Evolutionary conservation across 2,329 filamentous ascomycete genomes (phyloP).

Genomic region (Endocalyx cinctus): DNA sequence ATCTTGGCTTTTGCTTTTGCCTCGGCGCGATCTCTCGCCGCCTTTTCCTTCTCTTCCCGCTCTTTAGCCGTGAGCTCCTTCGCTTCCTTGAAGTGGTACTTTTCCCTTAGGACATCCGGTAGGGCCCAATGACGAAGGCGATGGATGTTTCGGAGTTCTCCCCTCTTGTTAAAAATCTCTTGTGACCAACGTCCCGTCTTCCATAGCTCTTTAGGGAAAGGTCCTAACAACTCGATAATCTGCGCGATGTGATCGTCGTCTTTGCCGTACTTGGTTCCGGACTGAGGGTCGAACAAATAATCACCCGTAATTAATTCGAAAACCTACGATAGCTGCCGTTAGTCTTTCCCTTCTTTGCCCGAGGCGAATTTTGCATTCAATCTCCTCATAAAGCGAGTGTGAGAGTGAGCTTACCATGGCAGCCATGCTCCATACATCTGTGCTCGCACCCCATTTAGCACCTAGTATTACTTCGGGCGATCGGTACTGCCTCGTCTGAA

Average conservation of each 20-base stretch:
- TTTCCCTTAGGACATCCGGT: conserved; percentile 87
- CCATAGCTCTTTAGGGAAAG: conserved; percentile 88
- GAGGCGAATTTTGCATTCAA: background rate
- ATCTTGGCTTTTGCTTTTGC: conserved; percentile 52
- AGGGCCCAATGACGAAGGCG: conserved; percentile 93
- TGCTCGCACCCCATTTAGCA: conserved; percentile 98
- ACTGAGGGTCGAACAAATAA: conserved; percentile 97
- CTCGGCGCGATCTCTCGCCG: conserved; percentile 50
- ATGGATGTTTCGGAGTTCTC: conserved; percentile 95
- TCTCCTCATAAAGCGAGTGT: background rate
- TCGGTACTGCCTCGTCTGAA: conserved; percentile 94
- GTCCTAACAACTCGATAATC: conserved; percentile 93
- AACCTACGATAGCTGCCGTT: conserved; percentile 58
- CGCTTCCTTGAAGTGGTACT: conserved; percentile 87
- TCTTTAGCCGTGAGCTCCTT: conserved; percentile 61
- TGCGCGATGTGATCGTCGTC: conserved; percentile 99
- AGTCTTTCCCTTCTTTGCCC: too few species aligned
- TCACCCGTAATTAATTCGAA: conserved; percentile 98
- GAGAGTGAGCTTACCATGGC: conserved; percentile 78
- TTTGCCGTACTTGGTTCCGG: conserved; percentile 97
- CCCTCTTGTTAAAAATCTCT: conserved; percentile 97
- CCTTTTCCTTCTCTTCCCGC: conserved; percentile 26
- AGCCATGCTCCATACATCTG: conserved; percentile 99
- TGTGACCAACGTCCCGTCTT: conserved; percentile 95
- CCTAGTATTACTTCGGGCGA: conserved; percentile 96